Evolutionary conservation across 768 basidiomycete species (phyloP), one percentile per base, ranked within the genome.

Genomic region (Hirschioporus abietinus): DNA sequence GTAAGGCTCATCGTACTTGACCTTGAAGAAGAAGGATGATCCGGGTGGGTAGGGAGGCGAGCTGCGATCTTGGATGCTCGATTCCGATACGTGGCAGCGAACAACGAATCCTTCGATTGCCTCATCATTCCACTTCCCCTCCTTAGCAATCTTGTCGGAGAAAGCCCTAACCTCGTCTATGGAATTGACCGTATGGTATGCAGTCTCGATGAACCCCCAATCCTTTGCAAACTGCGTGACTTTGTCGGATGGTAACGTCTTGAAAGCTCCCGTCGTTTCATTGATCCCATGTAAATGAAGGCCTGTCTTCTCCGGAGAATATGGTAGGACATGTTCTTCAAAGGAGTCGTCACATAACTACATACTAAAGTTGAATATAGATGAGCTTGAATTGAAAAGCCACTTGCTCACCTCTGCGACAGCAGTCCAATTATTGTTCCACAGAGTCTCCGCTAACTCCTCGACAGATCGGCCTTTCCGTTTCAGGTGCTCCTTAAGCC

Each of bases 1-100:
- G 75, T 99, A 99, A 1, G 96, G 96, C 73, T 99, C 94, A 76
- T 99, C 95, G 76, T 98, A 99, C 75, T 99, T 99, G 79, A 99
- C 84, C 75, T 99, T 99, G 88, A 97, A 99, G 84, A 99, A 98
- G 82, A 98, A 96, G 0, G 93, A 90, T 1, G 91, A 87, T 34
- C 90, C 93, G 0, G 88, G 77, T 0, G 82, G 75, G 73, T 98
- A 97, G 0, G 95, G 95, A 27, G 79, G 79, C 24, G 68, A 67
- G 59, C 63, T 63, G 20, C 35, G n/a, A 20, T 52, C 65, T n/a
- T 67, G 30, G 10, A 60, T 23, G 8, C 52, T 24, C 0, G 85
- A 83, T 63, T 76, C 77, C 23, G 79, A 69, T 70, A 94, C 86
- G 68, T 81, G 82, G 1, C 90, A 90, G 67, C 96, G 88, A 10